Base-by-base conservation (phyloP, 805 yeast species). In the Nakazawaea populi region DNA sequence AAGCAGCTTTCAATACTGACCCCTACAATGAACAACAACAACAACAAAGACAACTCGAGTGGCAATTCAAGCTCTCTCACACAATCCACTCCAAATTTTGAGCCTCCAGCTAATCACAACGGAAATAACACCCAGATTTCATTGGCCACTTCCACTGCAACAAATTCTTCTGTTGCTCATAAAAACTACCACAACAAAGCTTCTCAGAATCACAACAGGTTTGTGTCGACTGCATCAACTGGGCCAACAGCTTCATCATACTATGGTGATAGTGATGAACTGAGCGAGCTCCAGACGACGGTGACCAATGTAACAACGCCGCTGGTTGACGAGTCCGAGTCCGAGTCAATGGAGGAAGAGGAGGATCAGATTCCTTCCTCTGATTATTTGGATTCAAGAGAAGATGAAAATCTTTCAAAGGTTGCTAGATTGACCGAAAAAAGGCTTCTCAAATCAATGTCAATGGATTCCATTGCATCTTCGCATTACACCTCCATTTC, bases 391-490 rank as follows among this genome's bases (percentile, higher is more conserved):
- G 45, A 41, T 12, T 14, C 24, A 1, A 49, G 58, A 9, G 56
- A 53, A 24, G 47, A 48, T n/a, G 40, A 37, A 5, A 46, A 46
- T 24, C 32, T 46, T 29, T 42, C 44, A 2, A 38, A 14, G 9
- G 36, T 11, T 56, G 52, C 35, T 59, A 59, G 12, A 12, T 27
- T 28, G 18, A 12, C 30, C 52, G 57, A 38, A 55, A 35, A 48
- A 55, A 12, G 60, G 56, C 12, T 56, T 52, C 39, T 53, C 66
- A 43, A 29, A 58, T 4, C 65, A 63, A 6, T 63, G 61, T 5
- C 59, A 60, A 6, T 68, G 71, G 61, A 9, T 61, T 71, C 55
- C 56, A 70, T 1, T 58, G 60, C 48, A 1, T 62, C 70, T 1
- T 60, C 64, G 12, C 51, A 56, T 32, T 61, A 61, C 47, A 62